A percentile compares a stretch with the other conserved stretches of the same genome.
Conservation (phyloP, 164 flowering plant species). For the Euptelea pleiosperma region DNA sequence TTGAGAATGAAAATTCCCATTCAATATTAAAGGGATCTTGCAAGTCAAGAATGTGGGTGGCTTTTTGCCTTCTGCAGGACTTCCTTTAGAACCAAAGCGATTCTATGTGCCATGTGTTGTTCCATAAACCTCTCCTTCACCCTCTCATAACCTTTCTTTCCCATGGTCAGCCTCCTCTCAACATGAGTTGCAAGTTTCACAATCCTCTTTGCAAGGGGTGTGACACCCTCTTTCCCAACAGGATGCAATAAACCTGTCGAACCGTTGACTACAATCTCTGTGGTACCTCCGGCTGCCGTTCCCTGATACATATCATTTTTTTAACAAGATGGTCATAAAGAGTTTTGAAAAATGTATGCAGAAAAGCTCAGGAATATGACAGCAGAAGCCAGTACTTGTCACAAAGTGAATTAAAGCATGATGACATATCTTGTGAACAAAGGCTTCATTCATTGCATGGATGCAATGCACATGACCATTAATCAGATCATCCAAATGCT, state of each 20-base stretch:
- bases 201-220: conserved; percentile 74
- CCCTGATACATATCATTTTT: conserved; percentile 47
- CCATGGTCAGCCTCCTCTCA: conserved; percentile 76
- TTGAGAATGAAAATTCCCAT: too few species aligned
- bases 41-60: conserved; percentile 14
- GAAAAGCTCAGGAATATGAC: too few species aligned
- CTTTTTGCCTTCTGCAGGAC: conserved; percentile 47
- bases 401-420: too few species aligned
- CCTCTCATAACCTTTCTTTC: conserved; percentile 76
- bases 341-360: too few species aligned
- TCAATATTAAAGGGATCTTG: too few species aligned
- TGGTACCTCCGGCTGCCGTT: conserved; percentile 96
- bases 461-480: too few species aligned
- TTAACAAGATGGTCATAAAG: too few species aligned
- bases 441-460: too few species aligned
- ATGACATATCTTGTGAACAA: too few species aligned
- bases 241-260: conserved; percentile 85
- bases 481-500: too few species aligned
- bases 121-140: conserved; percentile 81
- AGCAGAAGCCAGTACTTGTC: too few species aligned
- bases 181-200: conserved; percentile 76
- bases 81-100: conserved; percentile 71
- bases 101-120: conserved; percentile 80
- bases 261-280: conserved; percentile 83
- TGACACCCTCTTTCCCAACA: conserved; percentile 85